phyloP scores from a whole-genome alignment of 108 stramenopile species.

The Pseudonitzschia multiseries region DNA sequence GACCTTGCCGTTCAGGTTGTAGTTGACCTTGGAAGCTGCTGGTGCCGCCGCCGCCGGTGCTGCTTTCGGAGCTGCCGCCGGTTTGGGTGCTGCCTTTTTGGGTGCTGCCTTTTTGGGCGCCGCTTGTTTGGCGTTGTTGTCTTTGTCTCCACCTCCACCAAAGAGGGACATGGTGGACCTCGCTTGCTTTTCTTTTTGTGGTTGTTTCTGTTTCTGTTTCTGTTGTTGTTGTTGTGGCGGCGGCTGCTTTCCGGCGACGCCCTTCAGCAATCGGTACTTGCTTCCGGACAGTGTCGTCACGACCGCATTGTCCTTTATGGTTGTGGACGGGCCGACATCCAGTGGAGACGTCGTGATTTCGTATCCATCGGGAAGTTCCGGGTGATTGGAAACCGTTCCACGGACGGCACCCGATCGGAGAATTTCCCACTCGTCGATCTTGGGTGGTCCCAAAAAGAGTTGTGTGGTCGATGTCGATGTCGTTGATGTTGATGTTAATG shows the following conservation, averaged over 20 bases:
- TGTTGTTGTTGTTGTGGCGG: not conserved
- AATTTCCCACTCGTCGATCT: constrained; percentile 24
- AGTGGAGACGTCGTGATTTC: constrained; percentile 51
- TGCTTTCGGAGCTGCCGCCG: not conserved
- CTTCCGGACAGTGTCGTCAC: constrained; percentile 26
- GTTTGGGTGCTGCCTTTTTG: not conserved
- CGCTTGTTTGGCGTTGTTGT: not conserved
- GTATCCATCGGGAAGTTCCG: constrained; percentile 56
- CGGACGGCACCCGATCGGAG: constrained; percentile 40
- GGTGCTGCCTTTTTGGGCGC: not conserved
- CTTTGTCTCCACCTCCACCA: not conserved
- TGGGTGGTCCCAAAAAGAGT: not conserved
- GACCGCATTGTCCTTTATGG: not conserved
- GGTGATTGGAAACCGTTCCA: constrained; percentile 55
- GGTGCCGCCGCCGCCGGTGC: not conserved
- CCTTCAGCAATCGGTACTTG: constrained; percentile 16
- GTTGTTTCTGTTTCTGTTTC: not conserved
- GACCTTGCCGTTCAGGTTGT: constrained; percentile 26
- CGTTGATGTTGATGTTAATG: too few species aligned
- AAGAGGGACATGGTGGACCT: not conserved
- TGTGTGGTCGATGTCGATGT: not conserved
- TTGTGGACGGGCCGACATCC: not conserved
- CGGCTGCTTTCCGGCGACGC: not conserved
- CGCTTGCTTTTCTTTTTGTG: too few species aligned
- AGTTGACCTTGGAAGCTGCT: not conserved